Conservation (phyloP, 164 flowering plant genomes). For the Berberis vulgaris region DNA sequence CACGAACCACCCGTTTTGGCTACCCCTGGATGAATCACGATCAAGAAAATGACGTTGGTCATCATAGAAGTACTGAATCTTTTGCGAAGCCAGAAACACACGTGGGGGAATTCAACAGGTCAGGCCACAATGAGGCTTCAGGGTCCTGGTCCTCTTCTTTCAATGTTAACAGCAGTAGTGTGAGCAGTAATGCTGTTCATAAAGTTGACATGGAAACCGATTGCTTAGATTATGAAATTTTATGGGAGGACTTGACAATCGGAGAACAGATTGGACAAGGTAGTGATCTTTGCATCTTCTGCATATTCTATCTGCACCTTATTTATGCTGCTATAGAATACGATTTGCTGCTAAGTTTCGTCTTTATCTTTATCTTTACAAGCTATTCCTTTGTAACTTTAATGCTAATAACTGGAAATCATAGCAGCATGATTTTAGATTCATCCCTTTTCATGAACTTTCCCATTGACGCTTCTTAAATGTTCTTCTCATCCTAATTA, state of each 20-base stretch:
- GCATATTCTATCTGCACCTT: background rate
- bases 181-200: constrained; percentile 76
- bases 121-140: constrained; percentile 52
- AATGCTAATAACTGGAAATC: too few relatives aligned
- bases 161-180: constrained; percentile 86
- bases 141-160: constrained; percentile 83
- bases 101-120: constrained; percentile 29
- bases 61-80: constrained; percentile 26
- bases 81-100: constrained; percentile 39
- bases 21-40: constrained; percentile 59
- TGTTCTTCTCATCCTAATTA: too few relatives aligned
- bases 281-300: constrained; percentile 16
- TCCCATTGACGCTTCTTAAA: too few relatives aligned
- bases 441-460: too few relatives aligned
- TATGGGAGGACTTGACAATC: constrained; percentile 92
- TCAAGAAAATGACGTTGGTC: constrained; percentile 40
- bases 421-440: too few relatives aligned
- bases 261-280: constrained; percentile 98
- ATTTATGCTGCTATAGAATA: too few relatives aligned
- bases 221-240: constrained; percentile 77
- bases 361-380: too few relatives aligned
- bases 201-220: constrained; percentile 69
- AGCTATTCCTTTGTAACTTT: too few relatives aligned
- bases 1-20: constrained; percentile 29
- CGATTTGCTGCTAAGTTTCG: too few relatives aligned